phyloP scores from a whole-genome alignment of 495 filamentous ascomycete species.

The Aspergillus funiculosus region DNA sequence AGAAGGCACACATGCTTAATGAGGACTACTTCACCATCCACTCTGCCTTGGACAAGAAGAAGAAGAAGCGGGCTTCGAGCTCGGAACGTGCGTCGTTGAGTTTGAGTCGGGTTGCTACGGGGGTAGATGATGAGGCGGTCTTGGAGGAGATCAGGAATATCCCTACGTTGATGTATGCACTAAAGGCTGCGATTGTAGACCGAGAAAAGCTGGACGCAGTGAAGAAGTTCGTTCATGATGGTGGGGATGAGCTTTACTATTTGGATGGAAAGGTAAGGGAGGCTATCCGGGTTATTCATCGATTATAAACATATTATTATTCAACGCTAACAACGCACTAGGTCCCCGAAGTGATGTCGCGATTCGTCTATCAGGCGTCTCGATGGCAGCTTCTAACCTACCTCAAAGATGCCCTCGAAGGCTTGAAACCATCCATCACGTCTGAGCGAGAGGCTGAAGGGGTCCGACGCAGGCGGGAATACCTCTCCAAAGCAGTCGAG shows the following conservation, averaged over 20 bases:
- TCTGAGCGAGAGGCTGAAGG: constrained; percentile 27
- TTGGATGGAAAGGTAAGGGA: constrained; percentile 58
- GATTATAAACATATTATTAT: constrained; percentile 12
- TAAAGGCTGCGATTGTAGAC: constrained; percentile 71
- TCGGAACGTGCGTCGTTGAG: constrained; percentile 26
- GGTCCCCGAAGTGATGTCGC: constrained; percentile 78
- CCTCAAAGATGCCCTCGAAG: constrained; percentile 58
- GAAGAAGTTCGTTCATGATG: constrained; percentile 70
- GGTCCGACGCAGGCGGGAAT: constrained; percentile 36
- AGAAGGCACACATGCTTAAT: constrained; percentile 59
- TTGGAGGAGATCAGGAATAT: constrained; percentile 60
- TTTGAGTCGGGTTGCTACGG: constrained; percentile 28
- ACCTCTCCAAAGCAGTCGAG: constrained; percentile 36
- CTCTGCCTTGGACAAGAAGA: constrained; percentile 27
- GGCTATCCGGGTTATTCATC: background rate
- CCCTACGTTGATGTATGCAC: constrained; percentile 53
- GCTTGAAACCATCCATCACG: constrained; percentile 23
- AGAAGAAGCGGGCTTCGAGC: constrained; percentile 37
- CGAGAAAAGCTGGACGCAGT: constrained; percentile 82
- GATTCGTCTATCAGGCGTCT: constrained; percentile 86
- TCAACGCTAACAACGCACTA: constrained; percentile 11
- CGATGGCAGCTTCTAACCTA: constrained; percentile 66
- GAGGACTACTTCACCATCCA: constrained; percentile 87
- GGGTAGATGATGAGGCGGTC: constrained; percentile 31
- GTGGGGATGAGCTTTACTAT: constrained; percentile 72